These are phyloP conservation scores for Hyaloscypha hepaticicola DNA, from an alignment of 495 filamentous ascomycete species.

Conservation along the genomic window DNA sequence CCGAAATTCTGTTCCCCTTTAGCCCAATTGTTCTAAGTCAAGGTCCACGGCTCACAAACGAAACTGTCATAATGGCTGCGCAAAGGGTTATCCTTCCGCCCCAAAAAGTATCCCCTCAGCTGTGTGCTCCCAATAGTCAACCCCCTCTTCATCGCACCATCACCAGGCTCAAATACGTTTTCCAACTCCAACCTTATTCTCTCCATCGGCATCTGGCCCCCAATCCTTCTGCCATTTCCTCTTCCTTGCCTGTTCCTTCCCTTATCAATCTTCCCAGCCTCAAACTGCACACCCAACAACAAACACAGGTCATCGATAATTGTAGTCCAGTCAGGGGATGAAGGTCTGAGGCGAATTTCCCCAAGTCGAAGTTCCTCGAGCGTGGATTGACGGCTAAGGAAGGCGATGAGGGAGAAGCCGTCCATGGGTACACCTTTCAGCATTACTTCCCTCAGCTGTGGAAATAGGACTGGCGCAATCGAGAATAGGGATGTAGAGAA, in stretches of 20 bases:
- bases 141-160: neutral
- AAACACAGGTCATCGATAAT: constrained; percentile 6
- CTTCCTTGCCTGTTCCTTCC: neutral
- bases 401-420: neutral
- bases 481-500: neutral
- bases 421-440: neutral
- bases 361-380: neutral
- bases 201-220: neutral
- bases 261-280: neutral
- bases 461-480: neutral
- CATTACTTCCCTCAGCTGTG: neutral
- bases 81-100: neutral
- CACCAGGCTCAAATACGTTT: neutral
- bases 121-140: neutral
- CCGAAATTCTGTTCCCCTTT: no score
- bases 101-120: neutral
- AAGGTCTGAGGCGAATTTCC: neutral
- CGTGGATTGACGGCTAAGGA: neutral
- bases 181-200: neutral
- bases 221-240: neutral
- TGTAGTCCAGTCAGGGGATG: neutral
- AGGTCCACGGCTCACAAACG: neutral
- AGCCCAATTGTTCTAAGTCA: neutral
- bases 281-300: neutral
- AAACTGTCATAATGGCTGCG: neutral